These are phyloP conservation scores for Dipteronia dyeriana DNA, from an alignment of 345 rosid genomes.

Conservation along the genomic window DNA sequence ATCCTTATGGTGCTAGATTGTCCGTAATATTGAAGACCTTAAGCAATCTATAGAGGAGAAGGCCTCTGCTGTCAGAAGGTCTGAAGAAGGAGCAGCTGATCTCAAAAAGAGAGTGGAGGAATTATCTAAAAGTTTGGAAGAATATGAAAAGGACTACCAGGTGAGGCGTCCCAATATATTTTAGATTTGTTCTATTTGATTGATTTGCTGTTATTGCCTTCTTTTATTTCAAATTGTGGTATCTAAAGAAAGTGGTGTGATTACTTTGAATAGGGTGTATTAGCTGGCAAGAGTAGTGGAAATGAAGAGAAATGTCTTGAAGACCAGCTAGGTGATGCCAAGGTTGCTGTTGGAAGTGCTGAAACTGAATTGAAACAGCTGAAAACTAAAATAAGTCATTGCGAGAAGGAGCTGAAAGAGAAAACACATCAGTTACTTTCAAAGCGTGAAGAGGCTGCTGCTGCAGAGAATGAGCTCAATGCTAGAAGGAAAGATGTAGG, in stretches of 20 bases:
- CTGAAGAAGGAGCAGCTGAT: constrained; percentile 85
- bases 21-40: constrained; percentile 69
- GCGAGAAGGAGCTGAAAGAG: constrained; percentile 83
- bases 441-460: constrained; percentile 76
- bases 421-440: constrained; percentile 67
- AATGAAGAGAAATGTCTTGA: constrained; percentile 96
- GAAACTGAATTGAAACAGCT: constrained; percentile 87
- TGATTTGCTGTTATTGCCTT: background rate
- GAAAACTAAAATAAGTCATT: constrained; percentile 79
- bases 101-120: constrained; percentile 66
- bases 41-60: constrained; percentile 75
- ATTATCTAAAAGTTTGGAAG: constrained; percentile 71
- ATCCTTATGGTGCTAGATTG: constrained; percentile 50
- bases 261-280: constrained; percentile 61
- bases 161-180: constrained; percentile 35
- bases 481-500: constrained; percentile 69
- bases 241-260: constrained; percentile 20
- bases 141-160: constrained; percentile 85
- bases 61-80: constrained; percentile 65
- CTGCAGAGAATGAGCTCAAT: constrained; percentile 73
- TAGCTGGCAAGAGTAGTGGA: constrained; percentile 94
- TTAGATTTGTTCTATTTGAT: constrained; percentile 8
- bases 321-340: constrained; percentile 94
- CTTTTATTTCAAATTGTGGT: constrained; percentile 7
- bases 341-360: constrained; percentile 82